A percentile compares a stretch with the other conserved stretches of the same genome.
These are phyloP conservation scores for Plectosphaerella plurivora DNA, from an alignment of 2,329 filamentous ascomycete genomes.

Conservation along the genomic window DNA sequence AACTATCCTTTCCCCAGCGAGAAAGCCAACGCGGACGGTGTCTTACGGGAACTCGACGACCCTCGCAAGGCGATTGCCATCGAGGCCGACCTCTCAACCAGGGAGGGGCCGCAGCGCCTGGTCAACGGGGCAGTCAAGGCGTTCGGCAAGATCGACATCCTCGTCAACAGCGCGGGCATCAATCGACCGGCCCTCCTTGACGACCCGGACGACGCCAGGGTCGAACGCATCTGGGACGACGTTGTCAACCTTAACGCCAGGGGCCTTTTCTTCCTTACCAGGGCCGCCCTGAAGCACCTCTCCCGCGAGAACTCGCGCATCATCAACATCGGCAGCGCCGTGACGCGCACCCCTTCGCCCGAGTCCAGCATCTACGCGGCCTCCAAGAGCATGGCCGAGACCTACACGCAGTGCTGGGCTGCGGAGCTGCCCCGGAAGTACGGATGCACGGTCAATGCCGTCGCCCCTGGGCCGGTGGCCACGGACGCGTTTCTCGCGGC, in stretches of 20 bases:
- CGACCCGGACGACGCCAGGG: slow-evolving; percentile 29
- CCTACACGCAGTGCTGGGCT: slow-evolving; percentile 37
- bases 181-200: slow-evolving; percentile 26
- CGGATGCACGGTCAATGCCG: slow-evolving; percentile 39
- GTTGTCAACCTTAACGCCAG: slow-evolving; percentile 36
- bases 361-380: slow-evolving; percentile 43
- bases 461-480: slow-evolving; percentile 36
- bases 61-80: slow-evolving; percentile 24
- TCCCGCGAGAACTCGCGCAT: slow-evolving; percentile 28
- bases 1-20: slow-evolving; percentile 39
- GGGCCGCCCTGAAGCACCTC: slow-evolving; percentile 31
- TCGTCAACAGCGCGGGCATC: slow-evolving; percentile 27
- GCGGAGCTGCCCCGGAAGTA: slow-evolving; percentile 40
- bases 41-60: slow-evolving; percentile 14
- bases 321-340: slow-evolving; percentile 36
- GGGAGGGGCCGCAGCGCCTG: slow-evolving; percentile 27
- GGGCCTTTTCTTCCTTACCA: slow-evolving; percentile 36
- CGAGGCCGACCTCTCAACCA: slow-evolving; percentile 34
- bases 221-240: slow-evolving; percentile 29
- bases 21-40: slow-evolving; percentile 20
- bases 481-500: slow-evolving; percentile 30
- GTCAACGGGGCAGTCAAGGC: slow-evolving; percentile 26
- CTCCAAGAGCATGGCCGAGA: slow-evolving; percentile 44
- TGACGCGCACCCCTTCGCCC: slow-evolving; percentile 25
- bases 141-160: slow-evolving; percentile 33